phyloP scores from a whole-genome alignment of 441 rosid species.

The Erysimum pusillum region DNA sequence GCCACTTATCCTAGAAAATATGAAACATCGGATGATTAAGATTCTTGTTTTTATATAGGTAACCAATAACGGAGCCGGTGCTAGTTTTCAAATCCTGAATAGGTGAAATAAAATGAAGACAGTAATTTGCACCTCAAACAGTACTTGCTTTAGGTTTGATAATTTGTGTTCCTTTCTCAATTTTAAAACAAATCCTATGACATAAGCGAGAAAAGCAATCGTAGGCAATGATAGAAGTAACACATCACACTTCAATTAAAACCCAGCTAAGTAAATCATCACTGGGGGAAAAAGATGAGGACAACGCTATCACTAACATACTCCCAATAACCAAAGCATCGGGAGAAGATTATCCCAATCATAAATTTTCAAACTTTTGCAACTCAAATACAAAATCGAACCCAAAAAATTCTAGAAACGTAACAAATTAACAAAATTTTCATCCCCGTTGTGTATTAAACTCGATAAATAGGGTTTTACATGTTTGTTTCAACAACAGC shows the following conservation, averaged over 20 bases:
- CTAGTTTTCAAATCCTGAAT: background rate
- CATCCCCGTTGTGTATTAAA: background rate
- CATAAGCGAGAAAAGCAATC: background rate
- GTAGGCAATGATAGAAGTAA: background rate
- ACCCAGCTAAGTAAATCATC: slow-evolving; percentile 1
- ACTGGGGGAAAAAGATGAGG: too few species aligned
- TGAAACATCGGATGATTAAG: slow-evolving; percentile 21
- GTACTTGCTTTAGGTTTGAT: slow-evolving; percentile 8
- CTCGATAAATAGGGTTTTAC: slow-evolving; percentile 24
- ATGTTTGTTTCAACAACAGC: background rate
- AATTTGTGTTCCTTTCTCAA: background rate
- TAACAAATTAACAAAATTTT: background rate
- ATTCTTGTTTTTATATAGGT: slow-evolving; percentile 24
- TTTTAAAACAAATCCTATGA: background rate
- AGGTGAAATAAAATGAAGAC: slow-evolving; percentile 11
- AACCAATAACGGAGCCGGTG: background rate
- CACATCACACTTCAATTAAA: slow-evolving; percentile 7
- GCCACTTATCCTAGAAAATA: slow-evolving; percentile 80
- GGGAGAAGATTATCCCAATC: background rate
- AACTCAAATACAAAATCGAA: slow-evolving; percentile 10
- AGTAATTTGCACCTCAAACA: slow-evolving; percentile 4
- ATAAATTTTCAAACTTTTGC: background rate
- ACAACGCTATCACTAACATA: background rate
- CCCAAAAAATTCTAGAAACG: background rate
- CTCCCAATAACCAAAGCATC: slow-evolving; percentile 13